Base-by-base conservation (phyloP, 805 yeast genomes). In the Sporopachydermia lactativora region DNA sequence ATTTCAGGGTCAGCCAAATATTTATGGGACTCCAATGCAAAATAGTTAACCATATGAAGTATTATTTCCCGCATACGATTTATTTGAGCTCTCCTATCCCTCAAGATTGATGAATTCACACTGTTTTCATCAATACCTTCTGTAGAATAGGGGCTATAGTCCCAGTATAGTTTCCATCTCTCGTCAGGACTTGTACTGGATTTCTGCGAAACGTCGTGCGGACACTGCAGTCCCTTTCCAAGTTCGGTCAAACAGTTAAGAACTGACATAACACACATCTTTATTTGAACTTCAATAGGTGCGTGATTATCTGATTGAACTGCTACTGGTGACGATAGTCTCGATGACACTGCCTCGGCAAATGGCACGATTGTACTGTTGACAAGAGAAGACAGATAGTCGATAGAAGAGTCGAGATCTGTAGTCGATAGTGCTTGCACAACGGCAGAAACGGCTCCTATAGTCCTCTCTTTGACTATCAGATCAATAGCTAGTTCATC, bases 151-250 rank as follows among this genome's bases (percentile, higher is more conserved):
- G n/a, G n/a, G n/a, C n/a, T n/a, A 4, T 55, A 52, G 5, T 52
- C 47, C 50, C 61, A 54, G 38, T 53, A 53, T 13, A 5, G 13
- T 14, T 11, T 8, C 35, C 18, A 41, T 8, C 24, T 31, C 6
- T 16, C 17, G 16, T 52, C 44, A 39, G 67, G 65, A 13, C 57
- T 61, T 4, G 46, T 49, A 17, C 60, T 60, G 35, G 57, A 60
- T 16, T 57, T 57, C 6, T 64, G 69, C 35, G 62, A 37, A 8
- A 24, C n/a, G 17, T 77, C 84, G 34, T 66, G 75, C 0, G 83
- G 77, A 2, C 70, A 56, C 39, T 73, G 72, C 51, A 80, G 56
- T 0, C 86, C 84, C 42, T 76, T 78, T 0, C 85, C 92, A 3
- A 84, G 61, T 41, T 79, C 82, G n/a, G 68, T 66, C 0, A 85